Base-by-base conservation (phyloP, 75 land plant genomes). In the Gnetum montanum region DNA sequence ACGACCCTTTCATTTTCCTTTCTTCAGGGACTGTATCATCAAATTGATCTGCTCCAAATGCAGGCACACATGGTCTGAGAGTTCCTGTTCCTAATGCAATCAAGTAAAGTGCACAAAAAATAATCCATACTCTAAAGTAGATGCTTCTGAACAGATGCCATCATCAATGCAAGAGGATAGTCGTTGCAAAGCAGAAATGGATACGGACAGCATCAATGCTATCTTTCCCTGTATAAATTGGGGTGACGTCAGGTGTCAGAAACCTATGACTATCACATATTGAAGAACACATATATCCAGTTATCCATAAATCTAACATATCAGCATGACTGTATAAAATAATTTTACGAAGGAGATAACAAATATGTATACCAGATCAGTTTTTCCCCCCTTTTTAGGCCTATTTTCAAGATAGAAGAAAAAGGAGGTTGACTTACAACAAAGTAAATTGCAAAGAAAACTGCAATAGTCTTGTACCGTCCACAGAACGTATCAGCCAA, bases 1-100 rank as follows among this genome's bases (percentile, higher is more conserved):
- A 75, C 19, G 72, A 70, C 24, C 36, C 45, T 57, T 81, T 90
- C 49, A 55, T 64, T 4, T 67, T 58, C 34, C 73, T 78, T 46
- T 90, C 96, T 6, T 11, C n/a, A 10, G 77, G 64, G 35, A 80
- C 82, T 5, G 79, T 74, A 25, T 81, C 86, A 64, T 90, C 96
- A 45, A n/a, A n/a, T n/a, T n/a, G n/a, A n/a, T n/a, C n/a, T n/a
- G n/a, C n/a, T n/a, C n/a, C n/a, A n/a, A n/a, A 45, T 80, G 90
- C 64, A 47, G 76, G 74, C 20, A 81, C 85, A 13, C 56, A 59
- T 3, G 72, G 49, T 35, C 68, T 67, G 25, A 74, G 58, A 15
- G 73, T 70, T 26, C 95, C 95, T 5, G 80, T 73, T 18, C 94
- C 95, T 10, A 89, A 65, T 27, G 84, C 88, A 38, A 88, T 73